phyloP scores from a whole-genome alignment of 805 yeast species.

The Kodamaea nitidulidarum region DNA sequence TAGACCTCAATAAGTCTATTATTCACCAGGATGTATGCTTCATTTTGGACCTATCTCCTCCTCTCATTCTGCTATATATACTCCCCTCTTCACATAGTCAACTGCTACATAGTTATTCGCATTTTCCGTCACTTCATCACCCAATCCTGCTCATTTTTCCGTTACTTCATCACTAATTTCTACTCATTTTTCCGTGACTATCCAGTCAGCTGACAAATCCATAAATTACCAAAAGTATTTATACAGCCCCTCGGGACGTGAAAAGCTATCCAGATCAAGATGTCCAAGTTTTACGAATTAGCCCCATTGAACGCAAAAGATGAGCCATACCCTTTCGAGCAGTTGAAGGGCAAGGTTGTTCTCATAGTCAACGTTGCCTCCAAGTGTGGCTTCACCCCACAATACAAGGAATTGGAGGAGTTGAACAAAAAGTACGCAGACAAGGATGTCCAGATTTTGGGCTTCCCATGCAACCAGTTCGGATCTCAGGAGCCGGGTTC shows the following conservation, averaged over 20 bases:
- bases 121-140: no score
- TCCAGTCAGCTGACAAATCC: not conserved
- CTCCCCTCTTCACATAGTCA: no score
- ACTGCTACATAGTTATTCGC: no score
- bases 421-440: constrained; percentile 38
- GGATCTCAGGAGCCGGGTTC: constrained; percentile 41
- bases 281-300: constrained; percentile 65
- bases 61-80: no score
- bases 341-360: constrained; percentile 75
- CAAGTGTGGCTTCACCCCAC: constrained; percentile 73
- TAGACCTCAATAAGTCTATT: no score
- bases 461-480: constrained; percentile 46
- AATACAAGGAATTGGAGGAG: constrained; percentile 41
- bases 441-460: constrained; percentile 34
- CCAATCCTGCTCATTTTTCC: no score
- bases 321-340: constrained; percentile 52
- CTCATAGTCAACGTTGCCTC: constrained; percentile 85
- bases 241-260: not conserved
- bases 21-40: not conserved
- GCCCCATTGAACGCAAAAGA: constrained; percentile 60
- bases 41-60: not conserved
- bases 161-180: no score
- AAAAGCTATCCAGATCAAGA: constrained; percentile 14
- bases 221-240: not conserved
- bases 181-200: no score